These are phyloP conservation scores for Hericium rajendrae DNA, from an alignment of 768 basidiomycete genomes.

Conservation along the genomic window DNA sequence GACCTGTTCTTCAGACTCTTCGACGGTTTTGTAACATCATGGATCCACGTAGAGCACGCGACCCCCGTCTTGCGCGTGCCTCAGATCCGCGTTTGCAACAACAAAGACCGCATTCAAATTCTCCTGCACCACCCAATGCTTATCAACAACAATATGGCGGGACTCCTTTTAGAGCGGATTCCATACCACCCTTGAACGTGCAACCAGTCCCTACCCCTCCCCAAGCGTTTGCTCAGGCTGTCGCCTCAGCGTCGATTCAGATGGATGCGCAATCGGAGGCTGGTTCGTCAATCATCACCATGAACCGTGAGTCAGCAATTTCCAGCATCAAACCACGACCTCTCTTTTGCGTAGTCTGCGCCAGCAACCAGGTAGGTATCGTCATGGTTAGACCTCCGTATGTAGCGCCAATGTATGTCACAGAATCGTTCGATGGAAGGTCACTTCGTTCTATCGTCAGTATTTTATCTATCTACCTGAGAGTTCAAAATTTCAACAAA, in stretches of 20 bases:
- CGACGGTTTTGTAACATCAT: constrained; percentile 25
- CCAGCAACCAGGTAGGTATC: constrained; percentile 85
- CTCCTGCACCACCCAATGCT: constrained; percentile 9
- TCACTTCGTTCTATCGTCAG: constrained; percentile 82
- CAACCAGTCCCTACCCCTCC: constrained; percentile 12
- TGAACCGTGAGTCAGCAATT: background rate
- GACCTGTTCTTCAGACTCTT: constrained; percentile 10
- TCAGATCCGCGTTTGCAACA: constrained; percentile 45
- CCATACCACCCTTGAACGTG: background rate
- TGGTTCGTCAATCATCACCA: background rate
- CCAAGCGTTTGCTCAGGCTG: constrained; percentile 14
- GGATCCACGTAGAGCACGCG: constrained; percentile 76
- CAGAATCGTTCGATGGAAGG: constrained; percentile 99
- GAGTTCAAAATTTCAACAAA: constrained; percentile 5
- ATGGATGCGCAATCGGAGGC: constrained; percentile 1
- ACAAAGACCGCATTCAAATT: constrained; percentile 33
- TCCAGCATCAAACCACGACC: constrained; percentile 54
- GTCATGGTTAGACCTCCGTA: background rate
- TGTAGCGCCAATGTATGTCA: background rate
- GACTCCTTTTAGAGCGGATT: background rate
- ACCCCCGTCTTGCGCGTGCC: constrained; percentile 66
- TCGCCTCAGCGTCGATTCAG: constrained; percentile 8
- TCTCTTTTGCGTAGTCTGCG: constrained; percentile 95
- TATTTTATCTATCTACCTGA: constrained; percentile 12
- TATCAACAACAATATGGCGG: constrained; percentile 1